Percentiles rank a stretch among this genome's conserved stretches.
Conservation (phyloP, 441 rosid genomes). For the Croton laevigatus region DNA sequence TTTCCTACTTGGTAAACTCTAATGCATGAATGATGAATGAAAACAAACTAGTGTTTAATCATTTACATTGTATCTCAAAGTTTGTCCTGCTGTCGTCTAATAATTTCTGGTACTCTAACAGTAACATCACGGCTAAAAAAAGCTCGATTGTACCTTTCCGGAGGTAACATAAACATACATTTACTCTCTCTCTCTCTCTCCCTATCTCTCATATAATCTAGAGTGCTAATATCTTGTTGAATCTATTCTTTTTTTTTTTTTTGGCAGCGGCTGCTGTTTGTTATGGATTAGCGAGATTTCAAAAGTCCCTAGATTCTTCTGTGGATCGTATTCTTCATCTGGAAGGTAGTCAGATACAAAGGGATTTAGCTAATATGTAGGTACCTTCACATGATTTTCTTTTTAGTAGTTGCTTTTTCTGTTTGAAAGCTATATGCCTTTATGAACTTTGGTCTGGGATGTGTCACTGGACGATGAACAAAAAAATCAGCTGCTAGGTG, state of each 20-base stretch:
- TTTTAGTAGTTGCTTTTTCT: slow-evolving; percentile 7
- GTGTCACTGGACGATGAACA: too few relatives aligned
- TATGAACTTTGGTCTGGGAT: too few relatives aligned
- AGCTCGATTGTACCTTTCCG: slow-evolving; percentile 30
- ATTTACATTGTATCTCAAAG: neutral
- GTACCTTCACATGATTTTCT: slow-evolving; percentile 23
- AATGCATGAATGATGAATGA: neutral
- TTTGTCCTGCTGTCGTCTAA: slow-evolving; percentile 11
- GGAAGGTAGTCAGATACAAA: slow-evolving; percentile 67
- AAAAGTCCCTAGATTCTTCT: slow-evolving; percentile 38
- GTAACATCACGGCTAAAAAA: slow-evolving; percentile 41
- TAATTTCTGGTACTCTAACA: slow-evolving; percentile 28
- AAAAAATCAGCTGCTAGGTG: too few relatives aligned
- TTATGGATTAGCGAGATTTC: slow-evolving; percentile 37
- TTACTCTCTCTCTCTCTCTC: slow-evolving; percentile 3
- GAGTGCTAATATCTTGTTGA: neutral
- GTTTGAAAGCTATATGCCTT: neutral
- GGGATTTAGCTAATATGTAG: slow-evolving; percentile 72
- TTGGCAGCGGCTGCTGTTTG: slow-evolving; percentile 45
- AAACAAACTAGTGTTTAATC: neutral
- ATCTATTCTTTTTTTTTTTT: neutral
- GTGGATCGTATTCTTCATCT: slow-evolving; percentile 55
- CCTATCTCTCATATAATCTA: neutral
- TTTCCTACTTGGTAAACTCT: neutral
- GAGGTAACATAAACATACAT: slow-evolving; percentile 27